Base-by-base conservation (phyloP, 2,329 filamentous ascomycete species). In the Scytalidium sp. region DNA sequence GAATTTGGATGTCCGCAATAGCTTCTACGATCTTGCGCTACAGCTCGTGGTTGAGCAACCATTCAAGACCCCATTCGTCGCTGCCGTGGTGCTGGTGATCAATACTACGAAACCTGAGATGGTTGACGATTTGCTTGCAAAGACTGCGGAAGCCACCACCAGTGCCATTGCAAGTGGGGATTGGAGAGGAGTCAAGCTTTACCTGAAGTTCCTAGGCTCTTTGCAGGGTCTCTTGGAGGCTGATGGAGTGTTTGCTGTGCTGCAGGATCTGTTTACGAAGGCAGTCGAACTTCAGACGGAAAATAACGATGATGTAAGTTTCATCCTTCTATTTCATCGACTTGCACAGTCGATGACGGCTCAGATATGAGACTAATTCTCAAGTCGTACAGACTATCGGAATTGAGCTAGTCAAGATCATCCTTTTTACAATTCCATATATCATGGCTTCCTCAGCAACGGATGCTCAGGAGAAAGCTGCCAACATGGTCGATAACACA, bases 41-140 rank as follows among this genome's bases (percentile, higher is more conserved):
- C 88, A 93, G 69, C 77, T 97, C 57, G 79, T 88, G 41, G 67
- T 90, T 29, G 94, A 99, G 72, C 94, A 99, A 71, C 94, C 94
- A 1, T 86, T 99, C 69, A 97, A 97, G 76, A 95, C 91, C n/a
- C 93, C 94, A 0, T 97, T 97, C 66, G 80, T 96, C 32, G 91
- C 92, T 9, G 90, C 88, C 19, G 85, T 93, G 13, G 80, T 95
- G 41, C 78, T 96, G 50, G 80, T 90, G 50, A 80, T 85, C 57
- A 97, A 97, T 71, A 80, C 82, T 21, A 72, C 88, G 60, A 90
- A 90, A 64, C 77, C 87, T 3, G 88, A 94, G 57, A 76, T 96
- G 29, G 81, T 87, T 25, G 77, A 78, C 32, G 82, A 90, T 56
- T 75, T 96, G 19, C 75, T 97, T 57, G 76, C 72, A 46, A 82